phyloP scores from a whole-genome alignment of 169 alveolate species.

The Eimeria nieschulzi region DNA sequence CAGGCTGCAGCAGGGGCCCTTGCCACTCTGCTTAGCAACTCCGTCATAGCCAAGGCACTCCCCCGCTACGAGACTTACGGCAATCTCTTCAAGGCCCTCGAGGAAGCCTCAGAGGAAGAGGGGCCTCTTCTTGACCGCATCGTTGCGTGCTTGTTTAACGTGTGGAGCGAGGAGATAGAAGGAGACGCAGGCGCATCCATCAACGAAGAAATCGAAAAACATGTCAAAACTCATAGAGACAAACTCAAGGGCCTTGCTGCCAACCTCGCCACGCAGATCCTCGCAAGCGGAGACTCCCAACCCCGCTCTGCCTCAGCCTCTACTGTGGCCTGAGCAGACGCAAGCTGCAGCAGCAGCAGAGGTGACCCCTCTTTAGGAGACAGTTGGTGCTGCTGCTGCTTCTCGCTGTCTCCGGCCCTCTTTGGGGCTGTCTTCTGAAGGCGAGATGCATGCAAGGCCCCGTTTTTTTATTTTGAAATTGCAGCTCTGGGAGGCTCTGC shows the following conservation, averaged over 20 bases:
- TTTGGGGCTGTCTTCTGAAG: no score
- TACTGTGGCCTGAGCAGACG: neutral
- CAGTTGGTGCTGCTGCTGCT: neutral
- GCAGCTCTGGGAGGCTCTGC: no score
- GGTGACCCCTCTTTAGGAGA: neutral
- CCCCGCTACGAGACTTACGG: conserved; percentile 7
- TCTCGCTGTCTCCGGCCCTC: no score
- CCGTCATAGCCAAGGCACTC: neutral
- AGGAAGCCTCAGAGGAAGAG: neutral
- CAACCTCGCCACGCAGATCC: neutral
- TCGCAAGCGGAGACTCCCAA: neutral
- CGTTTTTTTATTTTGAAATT: no score
- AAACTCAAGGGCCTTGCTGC: conserved; percentile 8
- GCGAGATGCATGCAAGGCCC: no score
- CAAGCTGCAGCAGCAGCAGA: neutral
- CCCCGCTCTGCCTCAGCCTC: neutral
- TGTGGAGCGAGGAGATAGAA: neutral
- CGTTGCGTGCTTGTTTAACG: neutral
- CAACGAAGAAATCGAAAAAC: neutral
- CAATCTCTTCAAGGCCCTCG: conserved; percentile 5
- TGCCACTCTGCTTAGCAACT: conserved; percentile 32
- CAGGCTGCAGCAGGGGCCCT: conserved; percentile 66
- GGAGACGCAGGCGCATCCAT: no score
- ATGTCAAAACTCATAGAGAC: neutral
- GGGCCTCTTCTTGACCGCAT: conserved; percentile 12